Evolutionary conservation across 2,329 filamentous ascomycete species (phyloP), one percentile per base, ranked within the genome.

Genomic region (Corinectria fuckeliana): DNA sequence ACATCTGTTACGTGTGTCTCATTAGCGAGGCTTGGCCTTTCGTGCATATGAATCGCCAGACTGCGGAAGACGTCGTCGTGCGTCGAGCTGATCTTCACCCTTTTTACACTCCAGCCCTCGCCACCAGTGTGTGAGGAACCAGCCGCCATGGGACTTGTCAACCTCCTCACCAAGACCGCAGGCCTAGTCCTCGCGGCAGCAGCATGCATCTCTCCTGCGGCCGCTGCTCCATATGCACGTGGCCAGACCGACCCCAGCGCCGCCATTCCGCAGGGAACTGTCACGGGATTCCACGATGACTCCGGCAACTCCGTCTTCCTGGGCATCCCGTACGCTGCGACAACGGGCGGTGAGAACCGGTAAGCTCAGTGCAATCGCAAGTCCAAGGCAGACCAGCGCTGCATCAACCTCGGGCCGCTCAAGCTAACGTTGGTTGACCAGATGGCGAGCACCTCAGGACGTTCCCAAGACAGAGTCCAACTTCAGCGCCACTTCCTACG

Each of bases 261-360:
- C 30, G 44, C 58, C 28, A 62, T 71, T 13, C 60, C 68, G 5
- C 73, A 77, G 51, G 75, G 72, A 16, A 66, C 60, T 2, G 64
- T 79, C 34, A 64, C 73, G 38, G 78, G 74, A 18, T 77, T 75
- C 65, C 71, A 67, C 6, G 77, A 78, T 50, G 69, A 65, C 38
- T 71, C 66, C 38, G 62, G 64, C 23, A 74, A 71, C 62, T 68
- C 71, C 0, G 75, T 79, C 4, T 79, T 70, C 53, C 67, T 78
- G 8, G 77, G 77, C 7, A 69, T 79, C 8, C 77, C 77, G 1
- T 79, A 73, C 56, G 77, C 77, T 18, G 72, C 72, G 7, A 74
- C 75, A 1, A 79, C 77, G 1, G 77, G 71, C 3, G 77, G 76
- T n/a, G 57, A 73, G 39, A 78, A 78, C 62, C 65, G 76, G 66